Evolutionary conservation across 2,329 filamentous ascomycete genomes (phyloP).

Genomic region (Penicillium hesseltinei): DNA sequence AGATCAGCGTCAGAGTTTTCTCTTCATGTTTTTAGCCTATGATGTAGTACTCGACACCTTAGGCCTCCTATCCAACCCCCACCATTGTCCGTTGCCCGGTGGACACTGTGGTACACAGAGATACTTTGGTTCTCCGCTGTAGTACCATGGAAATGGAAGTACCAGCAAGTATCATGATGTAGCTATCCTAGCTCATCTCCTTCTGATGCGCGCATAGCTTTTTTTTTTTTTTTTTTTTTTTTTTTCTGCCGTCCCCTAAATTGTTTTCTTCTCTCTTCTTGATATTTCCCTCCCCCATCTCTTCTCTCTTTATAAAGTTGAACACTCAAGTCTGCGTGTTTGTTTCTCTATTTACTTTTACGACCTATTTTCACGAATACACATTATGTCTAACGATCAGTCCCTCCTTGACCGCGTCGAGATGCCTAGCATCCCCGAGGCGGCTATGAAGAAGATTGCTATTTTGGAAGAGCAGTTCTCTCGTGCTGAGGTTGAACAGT

Average conservation of each 20-base stretch:
- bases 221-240: conserved; percentile 10
- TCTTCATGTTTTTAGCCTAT: neutral
- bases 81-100: conserved; percentile 1
- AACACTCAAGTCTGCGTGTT: conserved; percentile 3
- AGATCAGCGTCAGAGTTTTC: conserved; percentile 15
- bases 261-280: conserved; percentile 9
- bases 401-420: conserved; percentile 38
- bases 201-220: conserved; percentile 18
- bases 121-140: neutral
- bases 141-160: neutral
- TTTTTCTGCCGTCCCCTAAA: neutral
- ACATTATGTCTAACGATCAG: conserved; percentile 26
- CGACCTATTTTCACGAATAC: neutral
- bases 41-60: conserved; percentile 2
- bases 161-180: conserved; percentile 14
- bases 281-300: conserved; percentile 1
- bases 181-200: conserved; percentile 8
- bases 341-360: conserved; percentile 1
- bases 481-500: conserved; percentile 75
- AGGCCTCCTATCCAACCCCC: neutral
- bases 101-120: conserved; percentile 6
- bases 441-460: conserved; percentile 61
- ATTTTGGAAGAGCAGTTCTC: conserved; percentile 82
- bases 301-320: neutral
- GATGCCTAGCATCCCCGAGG: conserved; percentile 41